Conservation (phyloP, 345 rosid species). For the Geranium brycei region DNA sequence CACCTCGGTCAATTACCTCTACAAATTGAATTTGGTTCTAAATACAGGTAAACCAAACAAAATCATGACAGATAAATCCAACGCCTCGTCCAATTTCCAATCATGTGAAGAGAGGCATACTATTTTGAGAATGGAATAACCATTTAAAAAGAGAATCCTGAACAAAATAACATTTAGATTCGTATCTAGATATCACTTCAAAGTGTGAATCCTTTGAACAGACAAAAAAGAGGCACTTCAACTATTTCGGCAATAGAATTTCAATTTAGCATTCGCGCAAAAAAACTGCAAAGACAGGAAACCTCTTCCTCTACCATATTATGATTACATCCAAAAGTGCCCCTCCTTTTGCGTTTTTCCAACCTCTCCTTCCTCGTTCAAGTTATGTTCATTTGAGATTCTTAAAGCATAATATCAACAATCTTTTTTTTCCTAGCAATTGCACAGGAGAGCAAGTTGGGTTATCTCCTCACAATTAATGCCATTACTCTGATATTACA, state of each 20-base stretch:
- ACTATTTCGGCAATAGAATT: not conserved
- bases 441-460: not conserved
- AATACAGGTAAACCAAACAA: not conserved
- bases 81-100: not conserved
- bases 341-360: not conserved
- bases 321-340: not conserved
- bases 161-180: not conserved
- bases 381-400: no score
- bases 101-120: not conserved
- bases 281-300: no score
- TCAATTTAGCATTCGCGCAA: not conserved
- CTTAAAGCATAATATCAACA: not conserved
- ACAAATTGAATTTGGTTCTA: not conserved
- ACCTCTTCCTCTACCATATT: not conserved
- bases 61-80: no score
- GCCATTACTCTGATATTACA: not conserved
- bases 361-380: not conserved
- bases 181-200: not conserved
- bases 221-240: not conserved
- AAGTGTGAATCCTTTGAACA: not conserved
- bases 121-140: not conserved
- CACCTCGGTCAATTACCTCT: slow-evolving; percentile 3
- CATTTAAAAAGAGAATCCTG: not conserved
- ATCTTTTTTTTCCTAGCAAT: no score
- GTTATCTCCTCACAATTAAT: not conserved